phyloP scores from a whole-genome alignment of 768 basidiomycete species.

The Pleurotus salmoneostramineus region DNA sequence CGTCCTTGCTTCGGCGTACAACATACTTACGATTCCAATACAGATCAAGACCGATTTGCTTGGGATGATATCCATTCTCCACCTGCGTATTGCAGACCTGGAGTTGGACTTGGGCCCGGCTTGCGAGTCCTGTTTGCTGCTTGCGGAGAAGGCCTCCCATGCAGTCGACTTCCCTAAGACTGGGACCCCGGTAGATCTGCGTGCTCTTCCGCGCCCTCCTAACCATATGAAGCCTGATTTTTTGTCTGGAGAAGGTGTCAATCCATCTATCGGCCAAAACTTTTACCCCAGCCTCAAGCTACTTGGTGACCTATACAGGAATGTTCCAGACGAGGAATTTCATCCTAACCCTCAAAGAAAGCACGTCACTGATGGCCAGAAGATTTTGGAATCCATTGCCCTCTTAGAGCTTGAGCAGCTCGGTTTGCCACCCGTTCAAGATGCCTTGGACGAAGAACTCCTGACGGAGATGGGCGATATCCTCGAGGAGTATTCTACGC shows the following conservation, averaged over 20 bases:
- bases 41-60: slow-evolving; percentile 33
- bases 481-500: slow-evolving; percentile 29
- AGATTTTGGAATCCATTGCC: slow-evolving; percentile 21
- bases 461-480: slow-evolving; percentile 32
- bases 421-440: slow-evolving; percentile 23
- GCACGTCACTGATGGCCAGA: slow-evolving; percentile 10
- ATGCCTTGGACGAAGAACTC: slow-evolving; percentile 18
- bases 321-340: slow-evolving; percentile 32
- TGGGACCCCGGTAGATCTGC: slow-evolving; percentile 34
- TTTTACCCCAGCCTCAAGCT: slow-evolving; percentile 39
- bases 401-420: slow-evolving; percentile 22
- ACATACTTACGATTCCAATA: not conserved
- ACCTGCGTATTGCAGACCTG: slow-evolving; percentile 40
- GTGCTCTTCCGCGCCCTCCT: slow-evolving; percentile 25
- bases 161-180: slow-evolving; percentile 48
- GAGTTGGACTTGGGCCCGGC: slow-evolving; percentile 19
- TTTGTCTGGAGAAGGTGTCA: slow-evolving; percentile 34
- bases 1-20: not conserved
- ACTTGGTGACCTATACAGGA: slow-evolving; percentile 41
- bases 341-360: slow-evolving; percentile 16
- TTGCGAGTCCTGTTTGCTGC: slow-evolving; percentile 29
- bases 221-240: slow-evolving; percentile 34
- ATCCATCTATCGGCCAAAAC: slow-evolving; percentile 11
- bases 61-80: slow-evolving; percentile 36
- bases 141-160: slow-evolving; percentile 42